A percentile compares a stretch with the other conserved stretches of the same genome.
Evolutionary conservation across 2,329 filamentous ascomycete species (phyloP).

Genomic region (Hysterium pulicare): DNA sequence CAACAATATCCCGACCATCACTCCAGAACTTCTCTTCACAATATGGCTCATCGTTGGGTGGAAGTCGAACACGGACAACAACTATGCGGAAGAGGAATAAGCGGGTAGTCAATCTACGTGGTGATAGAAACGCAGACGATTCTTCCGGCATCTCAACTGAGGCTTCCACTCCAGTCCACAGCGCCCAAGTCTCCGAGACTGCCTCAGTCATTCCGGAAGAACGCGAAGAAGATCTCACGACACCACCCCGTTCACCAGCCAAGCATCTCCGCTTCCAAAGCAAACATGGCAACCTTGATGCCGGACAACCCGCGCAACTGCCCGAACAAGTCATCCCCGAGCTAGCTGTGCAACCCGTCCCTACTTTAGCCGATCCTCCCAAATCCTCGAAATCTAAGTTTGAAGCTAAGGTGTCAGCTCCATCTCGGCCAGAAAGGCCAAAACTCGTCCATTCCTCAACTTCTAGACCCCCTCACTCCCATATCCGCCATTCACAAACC

Average conservation of each 20-base stretch:
- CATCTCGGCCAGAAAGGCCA: constrained; percentile 9
- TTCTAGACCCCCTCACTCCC: constrained; percentile 26
- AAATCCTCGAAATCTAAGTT: constrained; percentile 21
- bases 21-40: constrained; percentile 60
- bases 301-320: constrained; percentile 22
- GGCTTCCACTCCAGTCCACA: constrained; percentile 48
- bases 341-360: constrained; percentile 24
- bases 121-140: constrained; percentile 51
- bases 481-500: constrained; percentile 29
- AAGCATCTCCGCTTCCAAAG: constrained; percentile 21
- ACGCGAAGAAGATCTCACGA: constrained; percentile 27
- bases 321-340: constrained; percentile 17
- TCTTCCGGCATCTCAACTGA: constrained; percentile 51
- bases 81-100: constrained; percentile 76
- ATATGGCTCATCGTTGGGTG: constrained; percentile 61
- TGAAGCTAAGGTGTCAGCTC: constrained; percentile 11
- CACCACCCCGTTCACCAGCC: constrained; percentile 29
- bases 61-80: constrained; percentile 58
- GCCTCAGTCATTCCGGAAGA: constrained; percentile 36
- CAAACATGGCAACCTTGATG: constrained; percentile 22
- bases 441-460: constrained; percentile 13
- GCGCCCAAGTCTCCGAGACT: constrained; percentile 58
- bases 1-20: constrained; percentile 62
- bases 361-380: constrained; percentile 23
- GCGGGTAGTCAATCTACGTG: constrained; percentile 76